Evolutionary conservation across 345 rosid genomes (phyloP), one percentile per base, ranked within the genome.

Genomic region (Rhizophora apiculata): DNA sequence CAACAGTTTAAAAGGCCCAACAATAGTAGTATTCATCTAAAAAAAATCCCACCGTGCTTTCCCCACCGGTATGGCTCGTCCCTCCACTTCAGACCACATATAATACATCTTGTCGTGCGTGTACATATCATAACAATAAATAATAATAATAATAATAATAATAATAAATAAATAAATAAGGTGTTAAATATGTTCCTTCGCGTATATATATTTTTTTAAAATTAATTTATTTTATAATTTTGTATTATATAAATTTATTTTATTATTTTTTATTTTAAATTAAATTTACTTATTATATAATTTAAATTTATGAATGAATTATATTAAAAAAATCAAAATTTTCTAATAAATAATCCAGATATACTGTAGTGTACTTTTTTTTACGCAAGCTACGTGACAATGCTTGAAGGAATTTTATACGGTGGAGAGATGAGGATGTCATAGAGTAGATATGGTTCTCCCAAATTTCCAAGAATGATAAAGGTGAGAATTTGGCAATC

Each of bases 401-500:
- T 43, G 19, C 49, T 43, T 43, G 60, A 15, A 56, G 29, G 60
- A 56, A n/a, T 32, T 37, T 34, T 62, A 16, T 39, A 53, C 55
- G 56, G 68, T 59, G 9, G 43, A 31, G 67, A 69, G 48, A 69
- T 64, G 31, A 24, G 61, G 30, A 53, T 27, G 32, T 58, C 77
- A 63, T 72, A 53, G 60, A 37, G 63, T 56, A 29, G 72, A 78
- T 63, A 68, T 72, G 64, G 63, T 49, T 75, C 64, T 46, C 71
- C 67, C 66, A 61, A 78, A 66, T 48, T 63, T 66, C 68, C 73
- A 75, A 81, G 49, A 8, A 72, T 72, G 70, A 75, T 30, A 78
- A 76, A 67, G 82, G 68, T 31, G 20, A 78, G 68, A 49, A 37
- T 63, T 75, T 78, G 77, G 69, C 46, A 74, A 76, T 78, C 78